A percentile compares a stretch with the other conserved stretches of the same genome.
These are phyloP conservation scores for Populus hybrid DNA, from an alignment of 441 rosid genomes.

Conservation along the genomic window DNA sequence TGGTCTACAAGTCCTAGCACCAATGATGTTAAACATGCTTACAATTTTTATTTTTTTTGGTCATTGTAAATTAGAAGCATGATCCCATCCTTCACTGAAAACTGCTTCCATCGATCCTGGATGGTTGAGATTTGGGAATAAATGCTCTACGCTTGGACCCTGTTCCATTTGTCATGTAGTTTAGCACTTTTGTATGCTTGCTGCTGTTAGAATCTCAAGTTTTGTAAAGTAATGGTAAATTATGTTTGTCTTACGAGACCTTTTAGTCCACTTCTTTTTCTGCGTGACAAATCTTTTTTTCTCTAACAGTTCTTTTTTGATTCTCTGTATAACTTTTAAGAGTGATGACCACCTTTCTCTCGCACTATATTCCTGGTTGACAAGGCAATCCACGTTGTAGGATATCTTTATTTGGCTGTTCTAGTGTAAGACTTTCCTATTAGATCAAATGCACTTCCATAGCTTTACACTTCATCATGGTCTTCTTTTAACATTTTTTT, in stretches of 20 bases:
- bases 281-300: not conserved
- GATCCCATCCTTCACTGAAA: slow-evolving; percentile 11
- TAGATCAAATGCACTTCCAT: not conserved
- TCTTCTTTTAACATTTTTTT: not conserved
- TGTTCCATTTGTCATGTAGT: not conserved
- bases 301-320: not conserved
- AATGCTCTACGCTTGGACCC: not conserved
- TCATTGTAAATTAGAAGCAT: not conserved
- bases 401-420: not conserved
- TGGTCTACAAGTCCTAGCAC: not conserved
- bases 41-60: not conserved
- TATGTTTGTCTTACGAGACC: slow-evolving; percentile 3
- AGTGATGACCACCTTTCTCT: not conserved
- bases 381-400: not conserved
- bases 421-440: not conserved
- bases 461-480: not conserved
- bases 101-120: slow-evolving; percentile 13
- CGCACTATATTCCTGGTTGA: not conserved
- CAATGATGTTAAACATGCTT: not conserved
- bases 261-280: not conserved
- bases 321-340: not conserved
- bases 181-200: not conserved
- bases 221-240: slow-evolving; percentile 9
- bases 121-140: slow-evolving; percentile 29
- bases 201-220: not conserved